Base-by-base conservation (phyloP, 495 filamentous ascomycete species). In the Durotheca rogersii region DNA sequence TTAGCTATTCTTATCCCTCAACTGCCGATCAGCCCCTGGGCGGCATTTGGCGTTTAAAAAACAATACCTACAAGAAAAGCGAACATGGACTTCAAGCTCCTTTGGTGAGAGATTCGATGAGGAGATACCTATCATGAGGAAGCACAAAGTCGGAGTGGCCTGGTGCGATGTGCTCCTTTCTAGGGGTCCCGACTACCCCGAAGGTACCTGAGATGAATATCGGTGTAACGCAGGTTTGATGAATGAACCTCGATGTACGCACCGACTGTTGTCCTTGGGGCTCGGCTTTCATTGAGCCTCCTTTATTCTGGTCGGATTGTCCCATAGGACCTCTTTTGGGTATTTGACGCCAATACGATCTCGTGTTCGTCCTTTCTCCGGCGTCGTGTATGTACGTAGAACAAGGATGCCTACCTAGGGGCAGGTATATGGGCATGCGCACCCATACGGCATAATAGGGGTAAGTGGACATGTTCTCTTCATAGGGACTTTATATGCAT, bases 61-160 rank as follows among this genome's bases (percentile, higher is more conserved):
- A n/a, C n/a, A n/a, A 47, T 35, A 37, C 19, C 4, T 27, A 27
- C 16, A 34, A 59, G 49, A 59, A 54, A 59, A 59, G 56, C 50
- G 50, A 50, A n/a, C n/a, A n/a, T n/a, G 25, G 41, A 20, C 19
- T n/a, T 43, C 37, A 39, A 27, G 36, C 39, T 44, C 40, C 41
- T 56, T 35, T 29, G 39, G 30, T 27, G 23, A 9, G 23, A 9
- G 23, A 4, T 4, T 27, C 11, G 21, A 16, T 38, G 15, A 43
- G 14, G 35, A 39, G 40, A 23, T 21, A 40, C 11, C 35, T 25
- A 48, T 23, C 23, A 33, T n/a, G n/a, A 47, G 21, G 7, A 10
- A 47, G 23, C 9, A 27, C 0, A 4, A 9, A 9, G 15, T 20
- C 15, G 14, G 9, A 4, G 4, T 9, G 23, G 23, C 9, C 23